phyloP scores from a whole-genome alignment of 73 alveolate species.

The Paramecium pentaurelia region DNA sequence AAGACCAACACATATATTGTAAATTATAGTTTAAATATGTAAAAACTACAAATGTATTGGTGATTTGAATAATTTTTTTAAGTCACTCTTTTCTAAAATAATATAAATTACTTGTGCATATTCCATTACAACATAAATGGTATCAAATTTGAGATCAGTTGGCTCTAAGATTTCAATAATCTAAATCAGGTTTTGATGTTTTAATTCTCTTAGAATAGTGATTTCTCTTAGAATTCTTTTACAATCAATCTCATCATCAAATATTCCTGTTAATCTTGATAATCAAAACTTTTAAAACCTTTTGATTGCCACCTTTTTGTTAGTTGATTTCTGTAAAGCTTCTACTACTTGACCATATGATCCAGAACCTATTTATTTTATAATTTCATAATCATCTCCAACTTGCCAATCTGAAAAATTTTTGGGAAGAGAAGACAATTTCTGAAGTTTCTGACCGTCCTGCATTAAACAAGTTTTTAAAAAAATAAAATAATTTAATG shows the following conservation, averaged over 20 bases:
- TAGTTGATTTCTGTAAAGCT: conserved; percentile 88
- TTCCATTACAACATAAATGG: conserved; percentile 79
- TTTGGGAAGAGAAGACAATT: conserved; percentile 36
- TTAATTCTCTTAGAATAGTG: conserved; percentile 68
- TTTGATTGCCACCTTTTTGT: conserved; percentile 75
- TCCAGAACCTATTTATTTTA: conserved; percentile 89
- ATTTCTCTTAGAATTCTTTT: conserved; percentile 90
- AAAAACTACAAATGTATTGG: conserved; percentile 70
- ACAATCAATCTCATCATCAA: conserved; percentile 90
- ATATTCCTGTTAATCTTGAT: conserved; percentile 69
- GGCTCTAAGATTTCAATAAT: conserved; percentile 76
- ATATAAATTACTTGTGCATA: conserved; percentile 53
- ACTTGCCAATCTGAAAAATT: conserved; percentile 71
- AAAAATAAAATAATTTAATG: background rate
- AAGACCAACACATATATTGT: conserved; percentile 84
- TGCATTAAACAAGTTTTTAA: background rate
- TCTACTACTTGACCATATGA: conserved; percentile 92
- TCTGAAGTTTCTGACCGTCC: conserved; percentile 45
- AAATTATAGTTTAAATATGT: conserved; percentile 80
- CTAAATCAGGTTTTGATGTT: conserved; percentile 74
- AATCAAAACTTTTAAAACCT: conserved; percentile 38
- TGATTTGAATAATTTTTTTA: conserved; percentile 78
- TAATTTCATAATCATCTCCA: conserved; percentile 85
- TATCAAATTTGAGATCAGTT: conserved; percentile 68
- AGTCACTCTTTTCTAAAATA: conserved; percentile 63